Evolutionary conservation across 2,329 filamentous ascomycete species (phyloP), one percentile per base, ranked within the genome.

Genomic region (Ceratocystis alfenasii): DNA sequence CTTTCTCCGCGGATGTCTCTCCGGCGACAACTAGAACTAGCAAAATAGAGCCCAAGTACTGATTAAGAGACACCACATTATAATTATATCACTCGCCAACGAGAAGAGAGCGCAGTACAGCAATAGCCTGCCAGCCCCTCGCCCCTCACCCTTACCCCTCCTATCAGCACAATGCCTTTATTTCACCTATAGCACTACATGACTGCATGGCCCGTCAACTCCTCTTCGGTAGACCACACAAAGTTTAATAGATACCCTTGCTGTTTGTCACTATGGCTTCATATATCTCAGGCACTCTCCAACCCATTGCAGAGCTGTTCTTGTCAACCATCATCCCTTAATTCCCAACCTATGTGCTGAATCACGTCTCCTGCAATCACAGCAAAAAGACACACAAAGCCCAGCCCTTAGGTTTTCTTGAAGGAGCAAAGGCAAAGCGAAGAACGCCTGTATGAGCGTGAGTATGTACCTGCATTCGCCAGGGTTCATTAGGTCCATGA

Each of bases 401-500:
- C 12, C 10, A 5, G 36, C 36, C 8, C 12, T 15, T 41, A 8
- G 30, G 15, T 33, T 57, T 57, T 3, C 12, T 36, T 30, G 25
- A 8, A 15, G 8, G 55, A n/a, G 7, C 8, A 20, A 59, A 17
- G 25, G 28, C 5, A 20, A 22, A 17, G 30, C 15, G 3, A 30
- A 25, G 55, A n/a, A 30, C 7, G 12, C 20, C 3, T 22, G 7
- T 48, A 15, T 22, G 12, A 15, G 55, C 28, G 28, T 36, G 55
- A 30, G 55, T 59, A 20, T 28, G 55, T 59, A 33, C 55, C 55
- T 59, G 55, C 55, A 59, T 59, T 15, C 28, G 17, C 28, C 17
- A n/a, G 28, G 55, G 25, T 7, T 59, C 28, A 10, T 7, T 22
- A 30, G 30, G 36, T 5, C 36, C 1, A 41, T 41, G 36, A 4